Percentiles rank a stretch among this genome's conserved stretches.
Evolutionary conservation across 495 filamentous ascomycete genomes (phyloP).

Genomic region (Penicillium flavigenum): DNA sequence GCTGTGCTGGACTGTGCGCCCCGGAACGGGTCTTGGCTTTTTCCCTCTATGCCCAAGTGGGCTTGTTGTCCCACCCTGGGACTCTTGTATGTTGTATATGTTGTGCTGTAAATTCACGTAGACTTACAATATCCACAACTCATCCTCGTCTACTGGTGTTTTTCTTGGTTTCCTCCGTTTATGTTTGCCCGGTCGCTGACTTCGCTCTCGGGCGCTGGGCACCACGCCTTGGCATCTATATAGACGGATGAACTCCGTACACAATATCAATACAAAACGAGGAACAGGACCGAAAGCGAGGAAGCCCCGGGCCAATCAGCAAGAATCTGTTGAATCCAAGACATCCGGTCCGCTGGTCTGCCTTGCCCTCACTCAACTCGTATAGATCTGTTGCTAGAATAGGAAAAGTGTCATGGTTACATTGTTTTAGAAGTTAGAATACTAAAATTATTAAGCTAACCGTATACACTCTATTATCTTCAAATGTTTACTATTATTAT

Average conservation of each 20-base stretch:
- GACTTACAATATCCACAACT: background rate
- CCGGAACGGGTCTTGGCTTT: conserved; percentile 5
- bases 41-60: background rate
- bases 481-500: conserved; percentile 7
- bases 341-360: conserved; percentile 4
- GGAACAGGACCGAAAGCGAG: background rate
- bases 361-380: conserved; percentile 12
- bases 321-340: background rate
- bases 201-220: conserved; percentile 10
- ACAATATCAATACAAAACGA: background rate
- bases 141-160: background rate
- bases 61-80: conserved; percentile 2
- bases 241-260: background rate
- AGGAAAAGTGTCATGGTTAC: background rate
- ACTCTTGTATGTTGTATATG: background rate
- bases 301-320: background rate
- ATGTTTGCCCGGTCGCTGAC: background rate
- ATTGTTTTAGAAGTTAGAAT: background rate
- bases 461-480: background rate
- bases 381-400: conserved; percentile 1
- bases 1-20: conserved; percentile 17
- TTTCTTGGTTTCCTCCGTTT: background rate
- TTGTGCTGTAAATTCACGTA: background rate
- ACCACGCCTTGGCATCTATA: background rate
- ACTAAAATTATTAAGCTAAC: background rate